Base-by-base conservation (phyloP, 1,284 basidiomycete species). In the Apiotrichum mycotoxinovorans region DNA sequence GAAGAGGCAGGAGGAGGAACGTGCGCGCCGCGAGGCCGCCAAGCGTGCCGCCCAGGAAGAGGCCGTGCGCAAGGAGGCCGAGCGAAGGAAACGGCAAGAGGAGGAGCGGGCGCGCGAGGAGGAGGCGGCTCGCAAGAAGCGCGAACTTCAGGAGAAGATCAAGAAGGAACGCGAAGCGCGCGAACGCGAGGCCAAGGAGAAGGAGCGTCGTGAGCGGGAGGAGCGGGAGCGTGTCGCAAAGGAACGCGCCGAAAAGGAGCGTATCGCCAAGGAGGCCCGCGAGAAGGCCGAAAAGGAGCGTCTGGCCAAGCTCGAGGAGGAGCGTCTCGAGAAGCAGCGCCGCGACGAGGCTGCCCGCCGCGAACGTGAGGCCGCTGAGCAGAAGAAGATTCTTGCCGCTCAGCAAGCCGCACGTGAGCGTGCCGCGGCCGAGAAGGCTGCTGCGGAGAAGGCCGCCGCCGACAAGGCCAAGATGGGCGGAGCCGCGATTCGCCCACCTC, bases 21-120 rank as follows among this genome's bases (percentile, higher is more conserved):
- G 84, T 37, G 80, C 81, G 27, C 86, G 82, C 64, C 84, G 87
- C 44, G 91, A 93, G 69, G 84, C 84, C 49, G 82, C 81, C 57
- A 86, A 87, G 66, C 86, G 85, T 71, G 85, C 82, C 40, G 83
- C 83, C 54, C 88, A 91, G 58, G 91, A 91, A 70, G 91, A 93
- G 75, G 84, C 82, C 12, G 68, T 71, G 25, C 72, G 77, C 43
- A 76, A 76, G 58, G 80, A 80, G 51, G 78, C 78, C 37, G 80
- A 81, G 56, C 73, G 78, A 60, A 73, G 74, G 57, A 79, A 77
- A 61, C 78, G 80, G 1, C 76, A 79, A 51, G 78, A 80, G 47
- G 80, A 81, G 66, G 80, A 82, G 59, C 75, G 73, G 44, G 71
- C 76, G 42, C 69, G 75, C 35, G 79, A 81, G 68, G 78, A 79